Percentiles rank a stretch among this genome's conserved stretches.
Evolutionary conservation across 1,284 basidiomycete genomes (phyloP).

Genomic region (Ustilago bromivora): DNA sequence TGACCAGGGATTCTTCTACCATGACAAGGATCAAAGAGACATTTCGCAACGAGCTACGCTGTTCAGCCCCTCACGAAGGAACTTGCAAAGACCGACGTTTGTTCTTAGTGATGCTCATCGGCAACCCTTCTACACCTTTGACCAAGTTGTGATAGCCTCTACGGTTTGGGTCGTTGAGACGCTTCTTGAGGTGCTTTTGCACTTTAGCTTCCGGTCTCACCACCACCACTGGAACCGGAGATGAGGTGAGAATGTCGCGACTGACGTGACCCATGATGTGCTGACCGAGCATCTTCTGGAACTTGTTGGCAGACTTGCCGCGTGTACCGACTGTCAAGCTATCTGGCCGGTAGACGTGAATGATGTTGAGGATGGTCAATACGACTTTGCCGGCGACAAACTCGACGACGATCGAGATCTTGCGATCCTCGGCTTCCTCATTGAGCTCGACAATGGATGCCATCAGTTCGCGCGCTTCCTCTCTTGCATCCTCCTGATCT

Average conservation of each 20-base stretch:
- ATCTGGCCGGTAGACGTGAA: slow-evolving; percentile 94
- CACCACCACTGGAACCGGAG: slow-evolving; percentile 68
- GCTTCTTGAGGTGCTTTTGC: slow-evolving; percentile 66
- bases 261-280: slow-evolving; percentile 63
- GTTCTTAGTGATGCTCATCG: slow-evolving; percentile 57
- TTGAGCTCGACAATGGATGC: slow-evolving; percentile 84
- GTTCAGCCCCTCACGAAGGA: slow-evolving; percentile 11
- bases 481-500: slow-evolving; percentile 82
- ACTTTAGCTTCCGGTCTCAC: slow-evolving; percentile 68
- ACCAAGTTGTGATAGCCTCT: slow-evolving; percentile 66
- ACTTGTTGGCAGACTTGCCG: slow-evolving; percentile 72
- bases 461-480: slow-evolving; percentile 88
- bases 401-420: slow-evolving; percentile 92
- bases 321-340: slow-evolving; percentile 92
- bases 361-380: slow-evolving; percentile 80
- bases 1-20: neutral
- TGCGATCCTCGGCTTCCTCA: slow-evolving; percentile 81
- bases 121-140: slow-evolving; percentile 49
- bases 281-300: slow-evolving; percentile 68
- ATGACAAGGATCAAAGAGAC: neutral
- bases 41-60: neutral
- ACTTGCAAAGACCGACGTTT: slow-evolving; percentile 47
- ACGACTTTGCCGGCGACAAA: slow-evolving; percentile 91
- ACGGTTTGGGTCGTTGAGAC: slow-evolving; percentile 65
- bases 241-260: slow-evolving; percentile 63